These are phyloP conservation scores for Onygenales sp. DNA, from an alignment of 2,329 filamentous ascomycete species.

Conservation along the genomic window DNA sequence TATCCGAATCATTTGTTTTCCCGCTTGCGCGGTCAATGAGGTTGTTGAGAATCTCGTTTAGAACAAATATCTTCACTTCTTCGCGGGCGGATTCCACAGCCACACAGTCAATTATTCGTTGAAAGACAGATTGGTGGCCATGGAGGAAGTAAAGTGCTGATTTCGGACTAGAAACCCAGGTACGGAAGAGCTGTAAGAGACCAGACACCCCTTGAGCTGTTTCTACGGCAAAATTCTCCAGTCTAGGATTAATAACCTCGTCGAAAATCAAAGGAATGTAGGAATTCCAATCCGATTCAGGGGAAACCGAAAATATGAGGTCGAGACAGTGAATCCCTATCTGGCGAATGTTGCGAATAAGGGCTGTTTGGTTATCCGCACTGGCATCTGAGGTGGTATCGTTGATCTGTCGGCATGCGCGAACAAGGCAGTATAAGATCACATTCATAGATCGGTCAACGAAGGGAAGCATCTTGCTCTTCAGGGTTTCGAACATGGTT, in stretches of 20 bases:
- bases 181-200: conserved; percentile 67
- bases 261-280: conserved; percentile 63
- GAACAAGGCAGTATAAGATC: conserved; percentile 70
- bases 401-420: conserved; percentile 49
- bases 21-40: conserved; percentile 53
- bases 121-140: conserved; percentile 51
- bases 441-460: conserved; percentile 62
- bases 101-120: conserved; percentile 63
- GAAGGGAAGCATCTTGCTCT: conserved; percentile 61
- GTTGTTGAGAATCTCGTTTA: conserved; percentile 62
- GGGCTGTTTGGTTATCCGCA: conserved; percentile 21
- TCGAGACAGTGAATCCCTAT: conserved; percentile 72
- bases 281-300: conserved; percentile 59
- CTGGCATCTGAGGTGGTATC: conserved; percentile 13
- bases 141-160: conserved; percentile 61
- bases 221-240: conserved; percentile 71
- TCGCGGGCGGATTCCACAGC: conserved; percentile 67
- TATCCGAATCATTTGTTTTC: conserved; percentile 38
- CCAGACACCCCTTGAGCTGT: conserved; percentile 84
- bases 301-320: conserved; percentile 64
- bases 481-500: conserved; percentile 75
- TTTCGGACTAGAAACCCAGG: conserved; percentile 62
- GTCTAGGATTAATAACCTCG: conserved; percentile 65
- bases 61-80: conserved; percentile 72
- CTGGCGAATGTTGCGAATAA: conserved; percentile 42